Evolutionary conservation across 2,329 filamentous ascomycete genomes (phyloP).

Genomic region (Leptographium flavum): DNA sequence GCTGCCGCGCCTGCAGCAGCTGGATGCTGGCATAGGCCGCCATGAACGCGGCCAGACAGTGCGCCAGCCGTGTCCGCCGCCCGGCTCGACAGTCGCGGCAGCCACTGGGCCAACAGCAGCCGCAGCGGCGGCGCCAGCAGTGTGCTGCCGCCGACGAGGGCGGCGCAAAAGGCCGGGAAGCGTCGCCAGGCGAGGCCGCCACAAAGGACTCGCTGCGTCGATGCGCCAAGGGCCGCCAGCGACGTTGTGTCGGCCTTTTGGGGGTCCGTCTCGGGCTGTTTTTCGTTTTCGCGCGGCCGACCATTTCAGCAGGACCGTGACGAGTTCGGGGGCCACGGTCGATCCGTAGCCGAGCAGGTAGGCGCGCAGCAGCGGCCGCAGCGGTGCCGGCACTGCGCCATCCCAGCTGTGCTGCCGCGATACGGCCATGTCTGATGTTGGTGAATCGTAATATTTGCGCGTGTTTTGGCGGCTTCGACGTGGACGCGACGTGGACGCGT

Average conservation of each 20-base stretch:
- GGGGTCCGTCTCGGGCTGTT: constrained; percentile 10
- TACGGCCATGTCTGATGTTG: neutral
- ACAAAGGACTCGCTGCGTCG: constrained; percentile 27
- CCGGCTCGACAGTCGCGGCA: constrained; percentile 14
- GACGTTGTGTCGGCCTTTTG: constrained; percentile 5
- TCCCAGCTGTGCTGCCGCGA: constrained; percentile 10
- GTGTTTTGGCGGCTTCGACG: no score
- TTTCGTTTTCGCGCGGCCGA: constrained; percentile 13
- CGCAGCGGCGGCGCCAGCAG: constrained; percentile 35
- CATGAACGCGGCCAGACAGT: constrained; percentile 43
- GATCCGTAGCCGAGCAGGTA: constrained; percentile 48
- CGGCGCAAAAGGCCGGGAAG: constrained; percentile 49
- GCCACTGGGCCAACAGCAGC: constrained; percentile 14
- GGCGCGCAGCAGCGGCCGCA: constrained; percentile 43
- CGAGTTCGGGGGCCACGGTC: constrained; percentile 38
- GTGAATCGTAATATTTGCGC: no score
- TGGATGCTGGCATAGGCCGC: constrained; percentile 42
- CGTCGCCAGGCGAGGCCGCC: constrained; percentile 38
- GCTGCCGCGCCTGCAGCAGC: constrained; percentile 37
- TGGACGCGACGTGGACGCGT: no score
- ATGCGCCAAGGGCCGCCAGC: constrained; percentile 9
- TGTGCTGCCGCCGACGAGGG: constrained; percentile 44
- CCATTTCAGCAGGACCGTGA: constrained; percentile 38
- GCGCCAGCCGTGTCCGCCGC: constrained; percentile 30
- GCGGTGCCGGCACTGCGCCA: constrained; percentile 28